Conservation (phyloP, 2,329 filamentous ascomycete genomes). For the Botryotinia calthae region DNA sequence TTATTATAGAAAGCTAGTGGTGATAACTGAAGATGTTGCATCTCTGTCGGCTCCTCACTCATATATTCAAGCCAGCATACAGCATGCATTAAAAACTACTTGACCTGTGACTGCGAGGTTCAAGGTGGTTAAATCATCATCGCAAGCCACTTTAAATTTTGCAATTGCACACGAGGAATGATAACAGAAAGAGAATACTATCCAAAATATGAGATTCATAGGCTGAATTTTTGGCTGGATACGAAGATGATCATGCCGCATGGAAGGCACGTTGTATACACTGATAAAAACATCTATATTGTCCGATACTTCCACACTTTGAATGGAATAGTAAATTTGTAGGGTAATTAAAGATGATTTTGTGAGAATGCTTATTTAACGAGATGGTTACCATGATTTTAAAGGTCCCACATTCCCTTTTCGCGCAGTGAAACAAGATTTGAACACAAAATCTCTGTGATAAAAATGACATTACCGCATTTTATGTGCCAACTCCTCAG, state of each 20-base stretch:
- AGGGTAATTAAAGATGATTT: not conserved
- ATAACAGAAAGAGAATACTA: fast-evolving
- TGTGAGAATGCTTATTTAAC: not conserved
- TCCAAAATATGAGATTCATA: not conserved
- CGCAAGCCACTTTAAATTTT: not conserved
- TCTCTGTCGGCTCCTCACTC: not conserved
- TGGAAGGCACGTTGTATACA: not conserved
- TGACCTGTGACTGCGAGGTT: not conserved
- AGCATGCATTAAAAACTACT: fast-evolving
- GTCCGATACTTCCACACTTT: not conserved
- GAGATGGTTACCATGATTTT: not conserved
- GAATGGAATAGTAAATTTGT: not conserved
- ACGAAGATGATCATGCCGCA: not conserved
- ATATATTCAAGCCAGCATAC: not conserved
- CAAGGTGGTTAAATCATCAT: not conserved
- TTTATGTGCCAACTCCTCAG: not conserved
- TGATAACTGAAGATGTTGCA: too few relatives aligned
- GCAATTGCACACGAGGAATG: not conserved
- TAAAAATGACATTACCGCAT: not conserved
- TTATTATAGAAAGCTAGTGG: too few relatives aligned
- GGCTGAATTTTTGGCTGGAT: not conserved
- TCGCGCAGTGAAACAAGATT: not conserved
- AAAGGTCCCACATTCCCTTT: not conserved
- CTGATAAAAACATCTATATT: not conserved
- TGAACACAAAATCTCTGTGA: not conserved